Evolutionary conservation across 2,329 filamentous ascomycete genomes (phyloP).

Genomic region (Ophiocordyceps australis): DNA sequence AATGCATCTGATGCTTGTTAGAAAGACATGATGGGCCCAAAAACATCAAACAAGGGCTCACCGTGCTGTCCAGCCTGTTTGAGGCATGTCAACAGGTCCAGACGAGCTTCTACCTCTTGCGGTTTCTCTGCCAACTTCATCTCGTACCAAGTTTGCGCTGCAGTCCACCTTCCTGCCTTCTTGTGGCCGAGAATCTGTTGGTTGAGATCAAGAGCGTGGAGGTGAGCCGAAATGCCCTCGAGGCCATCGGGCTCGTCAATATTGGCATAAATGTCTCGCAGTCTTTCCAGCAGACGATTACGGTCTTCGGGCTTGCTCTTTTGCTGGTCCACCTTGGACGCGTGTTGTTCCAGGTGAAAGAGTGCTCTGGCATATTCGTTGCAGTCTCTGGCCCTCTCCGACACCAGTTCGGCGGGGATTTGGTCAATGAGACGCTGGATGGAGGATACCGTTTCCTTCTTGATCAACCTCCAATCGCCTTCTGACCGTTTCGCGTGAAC

Average conservation of each 20-base stretch:
- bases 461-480: constrained; percentile 11
- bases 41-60: constrained; percentile 21
- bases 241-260: constrained; percentile 97
- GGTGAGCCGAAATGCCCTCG: constrained; percentile 78
- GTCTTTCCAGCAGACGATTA: constrained; percentile 52
- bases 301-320: constrained; percentile 29
- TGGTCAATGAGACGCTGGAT: constrained; percentile 33
- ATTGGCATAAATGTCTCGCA: constrained; percentile 90
- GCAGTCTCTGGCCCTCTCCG: constrained; percentile 78
- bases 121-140: constrained; percentile 69
- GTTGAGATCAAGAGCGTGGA: constrained; percentile 75
- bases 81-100: constrained; percentile 71
- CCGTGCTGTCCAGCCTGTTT: constrained; percentile 93
- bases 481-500: constrained; percentile 48
- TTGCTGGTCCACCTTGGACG: constrained; percentile 30
- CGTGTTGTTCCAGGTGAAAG: constrained; percentile 89
- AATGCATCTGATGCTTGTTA: constrained; percentile 46
- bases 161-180: constrained; percentile 84
- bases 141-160: constrained; percentile 96
- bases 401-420: constrained; percentile 59
- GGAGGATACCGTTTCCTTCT: constrained; percentile 28
- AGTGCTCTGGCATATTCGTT: constrained; percentile 82
- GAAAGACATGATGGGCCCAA: not conserved
- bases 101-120: constrained; percentile 57
- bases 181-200: constrained; percentile 87